Base-by-base conservation (phyloP, 306 rosid genomes). In the Canavalia ensiformis region DNA sequence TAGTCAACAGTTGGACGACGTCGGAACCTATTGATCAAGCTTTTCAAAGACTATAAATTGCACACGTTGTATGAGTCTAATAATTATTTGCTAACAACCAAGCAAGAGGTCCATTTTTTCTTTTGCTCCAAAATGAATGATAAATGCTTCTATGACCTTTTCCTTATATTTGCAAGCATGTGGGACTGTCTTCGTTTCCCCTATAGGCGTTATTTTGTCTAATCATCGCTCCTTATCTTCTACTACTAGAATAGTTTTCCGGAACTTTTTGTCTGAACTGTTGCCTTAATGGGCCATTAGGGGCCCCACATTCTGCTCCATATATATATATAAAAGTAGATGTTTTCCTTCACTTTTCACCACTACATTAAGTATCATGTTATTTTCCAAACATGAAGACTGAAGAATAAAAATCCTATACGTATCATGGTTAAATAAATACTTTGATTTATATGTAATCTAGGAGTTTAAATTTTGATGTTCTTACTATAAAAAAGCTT, bases 21-120 rank as follows among this genome's bases (percentile, higher is more conserved):
- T 18, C 25, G 25, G 25, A 18, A 18, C 25, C 25, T 18, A 18
- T 18, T 18, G 25, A 18, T 18, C 25, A 18, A 18, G 25, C 25
- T 7, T 56, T 71, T 25, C 7, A 72, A 71, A 35, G 76, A 72
- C 63, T 34, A 7, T 8, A n/a, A 72, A 51, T 51, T 51, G 63
- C 34, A 51, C 47, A 72, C 76, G 76, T 72, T 51, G 76, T 52
- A 49, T 35, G 50, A 72, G 1, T 56, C 34, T 35, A 18, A 39
- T 4, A 6, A 52, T 50, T 34, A 13, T 49, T 52, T 4, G 63
- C 34, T 7, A 72, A 72, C 63, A n/a, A 34, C 62, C 76, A 71
- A 51, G 76, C 35, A 51, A 50, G 62, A 65, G 71, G 60, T 51
- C 4, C 13, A 11, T 18, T 18, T 18, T 18, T 18, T 33, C 7